phyloP scores from a whole-genome alignment of 495 filamentous ascomycete genomes.

The Penicillium goetzii region DNA sequence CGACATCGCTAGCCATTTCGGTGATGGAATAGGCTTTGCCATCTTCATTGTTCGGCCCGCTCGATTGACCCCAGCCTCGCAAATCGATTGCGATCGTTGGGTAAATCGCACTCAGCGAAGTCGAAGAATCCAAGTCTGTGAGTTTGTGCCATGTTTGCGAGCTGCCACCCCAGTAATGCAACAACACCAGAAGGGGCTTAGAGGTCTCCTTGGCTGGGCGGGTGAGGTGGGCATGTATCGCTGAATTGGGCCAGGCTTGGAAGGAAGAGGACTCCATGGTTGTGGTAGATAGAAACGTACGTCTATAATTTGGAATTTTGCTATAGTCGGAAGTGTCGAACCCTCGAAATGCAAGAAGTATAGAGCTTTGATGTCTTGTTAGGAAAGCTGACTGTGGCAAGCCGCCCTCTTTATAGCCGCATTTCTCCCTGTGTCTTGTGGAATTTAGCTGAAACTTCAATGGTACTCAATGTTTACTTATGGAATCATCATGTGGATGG shows the following conservation, averaged over 20 bases:
- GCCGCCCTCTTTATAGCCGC: background rate
- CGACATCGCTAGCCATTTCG: slow-evolving; percentile 38
- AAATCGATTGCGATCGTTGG: slow-evolving; percentile 38
- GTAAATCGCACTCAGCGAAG: slow-evolving; percentile 22
- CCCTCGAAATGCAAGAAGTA: background rate
- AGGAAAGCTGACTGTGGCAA: no score
- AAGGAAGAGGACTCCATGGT: slow-evolving; percentile 5
- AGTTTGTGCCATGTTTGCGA: slow-evolving; percentile 42
- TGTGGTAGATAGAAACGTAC: background rate
- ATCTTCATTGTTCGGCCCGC: slow-evolving; percentile 25
- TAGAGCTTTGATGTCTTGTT: background rate
- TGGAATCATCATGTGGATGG: slow-evolving; percentile 4
- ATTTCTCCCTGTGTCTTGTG: background rate
- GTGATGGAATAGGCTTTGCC: slow-evolving; percentile 31
- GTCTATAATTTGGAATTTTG: background rate
- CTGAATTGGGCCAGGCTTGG: background rate
- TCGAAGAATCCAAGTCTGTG: slow-evolving; percentile 26
- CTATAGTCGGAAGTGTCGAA: background rate
- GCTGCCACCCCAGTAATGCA: slow-evolving; percentile 52
- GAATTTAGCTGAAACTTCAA: background rate
- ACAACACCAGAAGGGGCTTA: slow-evolving; percentile 40
- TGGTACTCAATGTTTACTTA: background rate
- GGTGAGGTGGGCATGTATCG: slow-evolving; percentile 21
- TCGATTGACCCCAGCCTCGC: slow-evolving; percentile 48
- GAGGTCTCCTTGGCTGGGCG: background rate